Conservation (phyloP, 73 alveolate genomes). For the Paramecium octaurelia region DNA sequence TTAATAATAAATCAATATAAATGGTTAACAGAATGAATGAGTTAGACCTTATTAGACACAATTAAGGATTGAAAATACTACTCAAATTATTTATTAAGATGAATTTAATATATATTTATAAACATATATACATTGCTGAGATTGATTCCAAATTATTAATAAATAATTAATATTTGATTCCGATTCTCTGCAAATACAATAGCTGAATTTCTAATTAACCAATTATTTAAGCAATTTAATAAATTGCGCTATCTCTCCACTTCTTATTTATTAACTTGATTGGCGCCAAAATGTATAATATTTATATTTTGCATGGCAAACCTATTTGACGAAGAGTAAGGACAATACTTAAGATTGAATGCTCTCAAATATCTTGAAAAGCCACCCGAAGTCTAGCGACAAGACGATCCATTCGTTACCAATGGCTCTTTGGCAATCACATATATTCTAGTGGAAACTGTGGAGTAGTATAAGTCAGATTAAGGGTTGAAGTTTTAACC, state of each 20-base stretch:
- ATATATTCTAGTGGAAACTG: neutral
- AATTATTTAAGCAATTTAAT: neutral
- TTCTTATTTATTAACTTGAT: neutral
- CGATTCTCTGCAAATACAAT: neutral
- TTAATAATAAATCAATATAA: neutral
- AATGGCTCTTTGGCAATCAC: slow-evolving; percentile 21
- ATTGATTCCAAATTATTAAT: neutral
- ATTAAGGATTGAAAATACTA: neutral
- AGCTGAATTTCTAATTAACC: neutral
- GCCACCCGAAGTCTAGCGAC: neutral
- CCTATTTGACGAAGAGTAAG: slow-evolving; percentile 33
- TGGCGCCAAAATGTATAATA: slow-evolving; percentile 7
- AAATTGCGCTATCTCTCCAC: neutral
- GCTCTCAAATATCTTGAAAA: neutral
- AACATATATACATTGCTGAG: neutral
- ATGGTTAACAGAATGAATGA: neutral
- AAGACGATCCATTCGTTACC: slow-evolving; percentile 5
- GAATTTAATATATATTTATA: neutral
- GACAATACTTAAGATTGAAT: neutral
- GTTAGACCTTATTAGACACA: neutral
- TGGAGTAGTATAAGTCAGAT: neutral
- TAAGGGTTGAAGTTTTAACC: neutral
- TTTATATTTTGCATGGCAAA: neutral
- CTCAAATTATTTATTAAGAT: neutral
- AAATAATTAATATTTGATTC: neutral